Base-by-base conservation (phyloP, 2,329 filamentous ascomycete genomes). In the Neospermospora avenae region DNA sequence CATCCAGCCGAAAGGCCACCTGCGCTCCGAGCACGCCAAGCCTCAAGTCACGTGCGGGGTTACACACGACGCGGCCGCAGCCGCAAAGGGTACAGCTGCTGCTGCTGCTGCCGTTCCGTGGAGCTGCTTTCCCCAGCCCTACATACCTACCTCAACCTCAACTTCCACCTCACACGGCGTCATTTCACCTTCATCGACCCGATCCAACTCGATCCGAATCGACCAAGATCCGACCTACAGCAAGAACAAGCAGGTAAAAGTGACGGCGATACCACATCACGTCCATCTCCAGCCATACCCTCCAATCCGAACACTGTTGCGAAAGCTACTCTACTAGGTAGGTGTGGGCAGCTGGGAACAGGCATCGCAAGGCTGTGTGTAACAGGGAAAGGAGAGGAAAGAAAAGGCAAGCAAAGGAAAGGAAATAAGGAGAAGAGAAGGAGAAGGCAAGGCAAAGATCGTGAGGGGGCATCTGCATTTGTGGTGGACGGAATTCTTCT, bases 401-500 rank as follows among this genome's bases (percentile, higher is more conserved):
- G 34, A 28, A 31, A 5, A 31, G 28, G 28, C 28, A 49, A 51
- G 28, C 16, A n/a, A 7, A 7, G 10, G 28, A 16, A n/a, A 34
- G 3, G n/a, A 31, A 25, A 35, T 34, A 5, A 37, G 44, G 51
- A 55, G 56, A 41, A n/a, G n/a, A n/a, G n/a, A n/a, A n/a, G n/a
- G n/a, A n/a, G n/a, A n/a, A n/a, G n/a, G n/a, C n/a, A n/a, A n/a
- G n/a, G n/a, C n/a, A n/a, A n/a, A n/a, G n/a, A n/a, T n/a, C n/a
- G 31, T 55, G 55, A 60, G 57, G 56, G 57, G 64, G 62, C 46
- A 55, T 39, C 51, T 60, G 49, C 42, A 24, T 31, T n/a, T n/a
- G n/a, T n/a, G n/a, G n/a, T 42, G 57, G 34, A 39, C 31, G 53
- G 57, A 51, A 58, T 52, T 63, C 59, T 62, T 57, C 59, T 65